Evolutionary conservation across 495 filamentous ascomycete species (phyloP), one percentile per base, ranked within the genome.

Genomic region (Aspergillus incahuasiensis): DNA sequence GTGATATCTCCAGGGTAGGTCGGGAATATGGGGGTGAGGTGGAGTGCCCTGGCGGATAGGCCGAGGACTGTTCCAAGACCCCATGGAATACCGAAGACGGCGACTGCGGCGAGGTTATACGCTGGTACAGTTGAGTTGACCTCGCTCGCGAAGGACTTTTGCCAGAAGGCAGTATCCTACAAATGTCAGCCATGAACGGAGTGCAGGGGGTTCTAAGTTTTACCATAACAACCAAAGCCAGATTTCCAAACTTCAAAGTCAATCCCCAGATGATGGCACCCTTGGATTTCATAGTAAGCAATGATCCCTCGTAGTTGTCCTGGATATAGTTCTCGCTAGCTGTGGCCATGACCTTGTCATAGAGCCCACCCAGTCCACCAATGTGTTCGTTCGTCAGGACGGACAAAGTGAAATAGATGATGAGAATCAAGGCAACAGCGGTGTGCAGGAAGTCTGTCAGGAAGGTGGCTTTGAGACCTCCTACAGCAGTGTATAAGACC

Each of bases 121-220:
- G 72, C 74, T 1, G 73, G 74, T 0, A 76, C 73, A 0, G 73
- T 74, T 18, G 68, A 64, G 4, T 63, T 68, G 20, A 76, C 70
- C 45, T 76, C 71, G 8, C 67, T 72, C 7, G 74, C 73, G 45
- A 78, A 79, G 0, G 70, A 75, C 63, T 78, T 78, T 57, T 79
- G 77, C 76, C 77, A 80, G 59, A 80, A 80, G 5, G 76, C 74
- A 15, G 76, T 80, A 32, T 80, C 76, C 74, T 75, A 34, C n/a
- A 30, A 30, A n/a, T 3, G 24, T 48, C 28, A 53, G 43, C 20
- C 41, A 35, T 22, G n/a, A 24, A 0, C 19, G 15, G 12, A 20
- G 5, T 41, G 18, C 16, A 5, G 12, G 24, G 32, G n/a, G 25
- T 7, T 11, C 8, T 28, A 8, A 28, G 8, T 28, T 66, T 54